A percentile compares a stretch with the other conserved stretches of the same genome.
These are phyloP conservation scores for Aspergillus campestris DNA, from an alignment of 495 filamentous ascomycete genomes.

Conservation along the genomic window DNA sequence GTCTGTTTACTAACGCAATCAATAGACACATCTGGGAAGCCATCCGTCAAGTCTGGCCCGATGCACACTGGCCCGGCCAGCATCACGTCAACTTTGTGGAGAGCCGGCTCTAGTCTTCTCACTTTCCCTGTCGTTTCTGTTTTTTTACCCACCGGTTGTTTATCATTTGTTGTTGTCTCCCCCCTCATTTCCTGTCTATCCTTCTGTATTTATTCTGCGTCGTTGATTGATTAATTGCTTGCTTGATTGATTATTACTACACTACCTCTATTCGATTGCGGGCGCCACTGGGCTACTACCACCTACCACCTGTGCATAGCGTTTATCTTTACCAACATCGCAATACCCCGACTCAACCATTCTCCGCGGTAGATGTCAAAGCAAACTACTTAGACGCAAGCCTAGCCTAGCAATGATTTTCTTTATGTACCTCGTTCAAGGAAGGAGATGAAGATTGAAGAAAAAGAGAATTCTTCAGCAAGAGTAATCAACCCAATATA, in stretches of 20 bases:
- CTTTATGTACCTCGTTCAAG: too few species aligned
- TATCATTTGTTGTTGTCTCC: background rate
- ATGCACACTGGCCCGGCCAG: conserved; percentile 69
- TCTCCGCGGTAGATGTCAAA: too few species aligned
- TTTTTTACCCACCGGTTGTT: background rate
- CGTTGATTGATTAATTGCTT: background rate
- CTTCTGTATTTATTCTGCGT: background rate
- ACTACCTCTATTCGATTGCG: too few species aligned
- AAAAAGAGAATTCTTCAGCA: too few species aligned
- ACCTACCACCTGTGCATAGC: too few species aligned
- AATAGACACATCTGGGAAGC: conserved; percentile 82
- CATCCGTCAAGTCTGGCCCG: conserved; percentile 75
- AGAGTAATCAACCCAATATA: background rate
- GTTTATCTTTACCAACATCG: too few species aligned
- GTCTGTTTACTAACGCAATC: conserved; percentile 11
- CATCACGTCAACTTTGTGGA: conserved; percentile 54
- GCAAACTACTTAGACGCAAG: too few species aligned
- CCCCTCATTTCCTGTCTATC: background rate
- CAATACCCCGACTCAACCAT: too few species aligned
- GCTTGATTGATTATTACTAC: too few species aligned
- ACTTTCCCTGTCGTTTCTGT: background rate
- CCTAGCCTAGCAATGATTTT: too few species aligned
- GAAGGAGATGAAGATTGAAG: too few species aligned
- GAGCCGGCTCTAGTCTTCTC: conserved; percentile 42
- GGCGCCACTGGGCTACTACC: too few species aligned